phyloP scores from a whole-genome alignment of 1,284 basidiomycete genomes.

The Heterobasidion parviporum region DNA sequence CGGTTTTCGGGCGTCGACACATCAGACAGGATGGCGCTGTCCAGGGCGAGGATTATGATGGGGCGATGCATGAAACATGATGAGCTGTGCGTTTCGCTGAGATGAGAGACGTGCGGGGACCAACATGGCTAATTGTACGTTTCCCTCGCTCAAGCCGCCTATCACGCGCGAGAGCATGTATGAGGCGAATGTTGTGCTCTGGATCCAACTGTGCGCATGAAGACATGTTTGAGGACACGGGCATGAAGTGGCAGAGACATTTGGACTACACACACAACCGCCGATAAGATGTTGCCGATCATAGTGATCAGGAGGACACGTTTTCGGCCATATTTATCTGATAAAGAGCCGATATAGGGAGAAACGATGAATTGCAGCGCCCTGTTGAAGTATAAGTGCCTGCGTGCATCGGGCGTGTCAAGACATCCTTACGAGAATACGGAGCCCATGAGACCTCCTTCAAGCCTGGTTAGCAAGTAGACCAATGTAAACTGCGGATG shows the following conservation, averaged over 20 bases:
- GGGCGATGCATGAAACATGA: background rate
- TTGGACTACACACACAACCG: conserved; percentile 53
- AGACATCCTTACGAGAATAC: conserved; percentile 67
- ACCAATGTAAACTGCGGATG: background rate
- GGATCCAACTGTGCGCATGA: conserved; percentile 59
- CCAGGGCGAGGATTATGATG: background rate
- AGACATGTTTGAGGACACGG: background rate
- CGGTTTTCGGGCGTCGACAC: conserved; percentile 72
- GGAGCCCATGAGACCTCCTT: conserved; percentile 82
- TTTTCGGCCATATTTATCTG: conserved; percentile 83
- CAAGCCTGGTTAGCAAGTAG: conserved; percentile 11
- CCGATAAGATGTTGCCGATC: conserved; percentile 87
- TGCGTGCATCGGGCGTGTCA: background rate
- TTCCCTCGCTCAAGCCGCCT: conserved; percentile 85
- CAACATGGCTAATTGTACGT: conserved; percentile 75
- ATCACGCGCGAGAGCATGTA: conserved; percentile 86
- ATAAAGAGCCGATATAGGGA: conserved; percentile 74
- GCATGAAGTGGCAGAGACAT: background rate
- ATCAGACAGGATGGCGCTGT: conserved; percentile 83
- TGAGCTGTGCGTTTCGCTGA: background rate
- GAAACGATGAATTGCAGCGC: conserved; percentile 84
- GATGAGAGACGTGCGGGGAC: conserved; percentile 17
- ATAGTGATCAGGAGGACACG: conserved; percentile 75
- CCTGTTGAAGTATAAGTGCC: conserved; percentile 26
- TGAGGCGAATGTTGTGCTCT: conserved; percentile 78